phyloP scores from a whole-genome alignment of 2,329 filamentous ascomycete species.

The Tolypocladium inflatum region DNA sequence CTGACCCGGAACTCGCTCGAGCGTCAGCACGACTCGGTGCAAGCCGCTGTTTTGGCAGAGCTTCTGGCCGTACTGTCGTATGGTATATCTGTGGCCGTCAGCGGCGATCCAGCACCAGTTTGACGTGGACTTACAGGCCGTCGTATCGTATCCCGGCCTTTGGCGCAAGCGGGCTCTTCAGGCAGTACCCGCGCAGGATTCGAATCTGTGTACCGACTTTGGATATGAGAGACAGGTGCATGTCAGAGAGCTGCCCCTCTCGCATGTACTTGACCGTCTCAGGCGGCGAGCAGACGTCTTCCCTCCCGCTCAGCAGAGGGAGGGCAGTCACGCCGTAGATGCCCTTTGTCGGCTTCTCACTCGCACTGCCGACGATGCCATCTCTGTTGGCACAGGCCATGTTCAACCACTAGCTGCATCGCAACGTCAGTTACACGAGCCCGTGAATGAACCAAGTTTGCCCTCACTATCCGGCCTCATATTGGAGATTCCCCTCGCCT shows the following conservation, averaged over 20 bases:
- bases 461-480: constrained; percentile 41
- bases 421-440: constrained; percentile 8
- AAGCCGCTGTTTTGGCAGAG: constrained; percentile 27
- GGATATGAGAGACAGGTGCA: constrained; percentile 38
- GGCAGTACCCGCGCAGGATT: constrained; percentile 39
- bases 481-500: constrained; percentile 29
- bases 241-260: constrained; percentile 32
- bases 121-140: constrained; percentile 35
- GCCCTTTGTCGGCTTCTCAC: constrained; percentile 35
- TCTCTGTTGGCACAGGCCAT: constrained; percentile 46
- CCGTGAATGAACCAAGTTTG: no score
- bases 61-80: constrained; percentile 37
- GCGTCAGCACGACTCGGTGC: constrained; percentile 33
- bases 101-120: no score
- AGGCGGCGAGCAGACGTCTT: constrained; percentile 26
- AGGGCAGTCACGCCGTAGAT: constrained; percentile 35
- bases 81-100: constrained; percentile 30
- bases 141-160: constrained; percentile 46
- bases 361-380: constrained; percentile 37
- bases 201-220: constrained; percentile 40
- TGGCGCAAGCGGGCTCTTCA: constrained; percentile 43
- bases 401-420: constrained; percentile 46
- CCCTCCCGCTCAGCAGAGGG: constrained; percentile 41
- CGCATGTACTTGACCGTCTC: constrained; percentile 33
- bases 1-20: constrained; percentile 35